Percentiles rank a stretch among this genome's conserved stretches.
Conservation (phyloP, 2,329 filamentous ascomycete species). For the Calycina marina region DNA sequence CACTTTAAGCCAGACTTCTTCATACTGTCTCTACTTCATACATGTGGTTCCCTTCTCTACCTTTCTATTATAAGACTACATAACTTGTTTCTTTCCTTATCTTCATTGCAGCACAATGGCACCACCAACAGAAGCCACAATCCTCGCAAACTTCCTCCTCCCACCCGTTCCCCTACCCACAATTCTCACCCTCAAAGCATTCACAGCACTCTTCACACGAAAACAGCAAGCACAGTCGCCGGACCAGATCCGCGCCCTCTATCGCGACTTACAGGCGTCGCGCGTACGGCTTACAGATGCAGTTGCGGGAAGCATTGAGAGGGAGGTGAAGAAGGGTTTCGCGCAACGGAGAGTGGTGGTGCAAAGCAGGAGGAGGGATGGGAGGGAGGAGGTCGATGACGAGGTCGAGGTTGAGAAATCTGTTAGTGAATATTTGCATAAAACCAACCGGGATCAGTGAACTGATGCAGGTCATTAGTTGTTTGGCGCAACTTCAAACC, state of each 20-base stretch:
- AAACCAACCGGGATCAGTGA: too few relatives aligned
- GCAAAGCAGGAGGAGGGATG: constrained; percentile 35
- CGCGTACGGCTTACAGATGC: constrained; percentile 53
- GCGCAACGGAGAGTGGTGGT: constrained; percentile 42
- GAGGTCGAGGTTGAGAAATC: constrained; percentile 48
- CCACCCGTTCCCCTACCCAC: constrained; percentile 60
- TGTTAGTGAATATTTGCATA: too few relatives aligned
- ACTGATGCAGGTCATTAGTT: too few relatives aligned
- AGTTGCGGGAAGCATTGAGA: constrained; percentile 48
- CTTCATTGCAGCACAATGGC: constrained; percentile 37
- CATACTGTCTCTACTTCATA: too few relatives aligned
- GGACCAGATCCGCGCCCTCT: constrained; percentile 33
- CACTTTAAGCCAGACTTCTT: too few relatives aligned
- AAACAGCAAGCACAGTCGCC: constrained; percentile 25
- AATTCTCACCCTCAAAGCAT: constrained; percentile 59
- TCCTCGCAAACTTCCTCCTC: constrained; percentile 67
- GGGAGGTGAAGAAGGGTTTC: constrained; percentile 47
- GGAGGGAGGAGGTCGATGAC: constrained; percentile 42
- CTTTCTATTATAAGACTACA: too few relatives aligned
- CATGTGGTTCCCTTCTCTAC: too few relatives aligned
- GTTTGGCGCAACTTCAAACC: constrained; percentile 35
- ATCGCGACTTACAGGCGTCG: constrained; percentile 65
- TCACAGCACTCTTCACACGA: constrained; percentile 62
- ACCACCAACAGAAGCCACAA: constrained; percentile 57
- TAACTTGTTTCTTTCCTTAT: too few relatives aligned